Conservation (phyloP, 202 grass and related monocot species). For the Zoysia matrella region DNA sequence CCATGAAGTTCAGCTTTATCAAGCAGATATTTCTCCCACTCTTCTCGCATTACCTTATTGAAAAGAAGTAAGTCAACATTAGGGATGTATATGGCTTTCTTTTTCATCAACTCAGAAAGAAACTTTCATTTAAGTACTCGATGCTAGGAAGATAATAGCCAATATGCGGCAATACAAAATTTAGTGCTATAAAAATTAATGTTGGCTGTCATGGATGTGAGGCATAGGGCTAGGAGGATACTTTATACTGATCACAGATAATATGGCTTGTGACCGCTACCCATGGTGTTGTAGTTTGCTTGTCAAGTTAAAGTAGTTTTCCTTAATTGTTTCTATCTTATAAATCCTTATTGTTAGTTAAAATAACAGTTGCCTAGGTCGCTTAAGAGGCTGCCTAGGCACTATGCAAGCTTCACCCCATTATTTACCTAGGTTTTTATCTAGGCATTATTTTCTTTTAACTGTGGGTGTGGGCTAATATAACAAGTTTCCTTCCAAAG, state of each 20-base stretch:
- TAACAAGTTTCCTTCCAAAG: neutral
- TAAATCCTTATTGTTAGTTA: neutral
- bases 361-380: neutral
- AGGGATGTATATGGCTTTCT: constrained; percentile 11
- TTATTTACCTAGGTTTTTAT: neutral
- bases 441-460: neutral
- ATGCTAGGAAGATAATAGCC: constrained; percentile 20
- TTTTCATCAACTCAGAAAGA: constrained; percentile 22
- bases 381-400: neutral
- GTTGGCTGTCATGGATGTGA: neutral
- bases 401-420: neutral
- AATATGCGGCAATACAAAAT: constrained; percentile 26
- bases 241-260: neutral
- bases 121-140: neutral
- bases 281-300: neutral
- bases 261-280: neutral
- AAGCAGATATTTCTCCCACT: constrained; percentile 97
- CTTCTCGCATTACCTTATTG: constrained; percentile 76
- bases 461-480: too few species aligned
- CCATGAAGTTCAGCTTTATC: constrained; percentile 79
- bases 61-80: constrained; percentile 34
- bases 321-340: neutral
- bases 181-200: constrained; percentile 1
- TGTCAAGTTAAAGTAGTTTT: neutral
- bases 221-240: neutral